These are phyloP conservation scores for Ganoderma multipileum DNA, from an alignment of 1,284 basidiomycete genomes.

Conservation along the genomic window DNA sequence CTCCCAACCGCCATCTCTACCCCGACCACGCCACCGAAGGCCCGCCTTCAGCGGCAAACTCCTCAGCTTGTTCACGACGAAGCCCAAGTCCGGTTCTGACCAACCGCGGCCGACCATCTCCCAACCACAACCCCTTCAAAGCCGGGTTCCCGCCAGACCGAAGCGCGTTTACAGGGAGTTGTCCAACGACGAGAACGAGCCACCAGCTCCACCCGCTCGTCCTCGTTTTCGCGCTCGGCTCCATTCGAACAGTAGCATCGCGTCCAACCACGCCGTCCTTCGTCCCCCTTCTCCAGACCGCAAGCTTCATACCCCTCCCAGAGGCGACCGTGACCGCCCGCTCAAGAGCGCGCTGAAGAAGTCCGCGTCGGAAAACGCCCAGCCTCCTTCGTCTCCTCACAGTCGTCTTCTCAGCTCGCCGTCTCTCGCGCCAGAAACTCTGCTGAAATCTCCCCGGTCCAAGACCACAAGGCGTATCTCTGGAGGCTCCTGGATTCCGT, in stretches of 20 bases:
- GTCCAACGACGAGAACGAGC: conserved; percentile 22
- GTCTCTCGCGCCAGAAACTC: background rate
- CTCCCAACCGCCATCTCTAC: background rate
- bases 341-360: conserved; percentile 30
- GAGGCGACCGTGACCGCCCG: conserved; percentile 2
- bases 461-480: background rate
- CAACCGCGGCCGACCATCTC: conserved; percentile 24
- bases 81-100: conserved; percentile 11
- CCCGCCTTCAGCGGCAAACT: conserved; percentile 26
- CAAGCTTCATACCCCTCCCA: background rate
- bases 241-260: conserved; percentile 3
- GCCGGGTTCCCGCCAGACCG: conserved; percentile 9
- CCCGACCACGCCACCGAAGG: conserved; percentile 19
- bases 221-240: conserved; percentile 13
- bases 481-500: conserved; percentile 5
- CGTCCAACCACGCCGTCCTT: background rate
- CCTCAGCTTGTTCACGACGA: conserved; percentile 21
- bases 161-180: conserved; percentile 18
- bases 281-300: background rate
- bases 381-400: background rate
- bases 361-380: conserved; percentile 6
- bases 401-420: conserved; percentile 3
- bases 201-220: background rate
- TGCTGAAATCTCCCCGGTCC: background rate
- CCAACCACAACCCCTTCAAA: conserved; percentile 21